Base-by-base conservation (phyloP, 78 protist species). In the Creolimax fragrantissima region DNA sequence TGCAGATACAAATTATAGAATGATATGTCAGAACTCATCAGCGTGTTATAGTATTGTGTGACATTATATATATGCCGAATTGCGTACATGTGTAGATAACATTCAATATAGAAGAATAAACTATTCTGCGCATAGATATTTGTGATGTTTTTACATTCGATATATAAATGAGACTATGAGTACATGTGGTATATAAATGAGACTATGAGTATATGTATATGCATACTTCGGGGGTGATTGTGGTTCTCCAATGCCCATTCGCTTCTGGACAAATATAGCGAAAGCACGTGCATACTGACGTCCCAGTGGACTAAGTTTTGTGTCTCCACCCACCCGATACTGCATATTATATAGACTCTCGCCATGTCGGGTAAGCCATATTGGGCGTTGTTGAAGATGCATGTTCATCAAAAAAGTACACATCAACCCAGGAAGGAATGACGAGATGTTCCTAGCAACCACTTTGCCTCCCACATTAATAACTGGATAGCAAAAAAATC, bases 321-420 rank as follows among this genome's bases (percentile, higher is more conserved):
- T 91, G 90, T 97, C 97, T 74, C 98, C 98, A n/a, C 98, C 98
- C 4, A 97, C 91, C 90, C 93, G 90, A 24, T 86, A 94, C 7
- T 91, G 86, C 1, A 86, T 84, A 92, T 97, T 97, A 86, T 93
- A 95, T 89, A 93, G 95, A 35, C 94, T 89, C 90, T 97, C 95
- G 83, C 98, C 98, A 84, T 97, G 98, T 35, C 98, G 89, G 4
- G 97, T 45, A 42, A 97, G 89, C 94, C 94, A 96, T 43, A 96
- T 92, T n/a, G 95, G 94, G 32, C 96, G 88, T 4, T 95, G 95
- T n/a, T 66, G 88, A 3, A 96, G 47, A 86, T 95, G 95, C 1
- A 93, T 45, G 89, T 96, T 96, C 97, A 96, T 96, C 44, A 95
- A 41, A 41, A 95, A 95, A 85, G 92, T 94, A 35, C 91, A 93